A percentile compares a stretch with the other conserved stretches of the same genome.
Evolutionary conservation across 2,329 filamentous ascomycete species (phyloP).

Genomic region (Aureobasidium musti): DNA sequence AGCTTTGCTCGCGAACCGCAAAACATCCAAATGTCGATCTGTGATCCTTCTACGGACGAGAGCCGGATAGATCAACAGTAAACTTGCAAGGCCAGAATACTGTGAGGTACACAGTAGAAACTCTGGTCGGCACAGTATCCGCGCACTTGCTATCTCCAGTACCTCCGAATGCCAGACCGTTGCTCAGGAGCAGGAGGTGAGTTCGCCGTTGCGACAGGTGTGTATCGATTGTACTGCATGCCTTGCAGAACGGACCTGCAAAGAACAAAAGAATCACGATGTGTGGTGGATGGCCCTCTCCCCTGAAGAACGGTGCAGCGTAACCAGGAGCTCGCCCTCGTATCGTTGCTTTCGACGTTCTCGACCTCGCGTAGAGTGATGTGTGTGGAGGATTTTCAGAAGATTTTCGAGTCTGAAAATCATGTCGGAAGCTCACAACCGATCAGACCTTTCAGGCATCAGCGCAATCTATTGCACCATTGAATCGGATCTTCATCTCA

Average conservation of each 20-base stretch:
- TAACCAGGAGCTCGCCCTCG: background rate
- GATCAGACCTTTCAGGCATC: background rate
- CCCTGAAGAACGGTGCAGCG: constrained; percentile 20
- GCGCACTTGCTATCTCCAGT: constrained; percentile 1
- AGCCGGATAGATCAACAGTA: background rate
- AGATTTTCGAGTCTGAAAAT: constrained; percentile 1
- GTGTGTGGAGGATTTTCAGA: constrained; percentile 15
- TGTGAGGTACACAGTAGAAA: background rate
- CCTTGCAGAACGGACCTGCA: constrained; percentile 1
- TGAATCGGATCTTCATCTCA: constrained; percentile 4
- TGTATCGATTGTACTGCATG: constrained; percentile 2
- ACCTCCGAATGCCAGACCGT: background rate
- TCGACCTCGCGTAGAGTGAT: background rate
- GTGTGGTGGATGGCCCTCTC: background rate
- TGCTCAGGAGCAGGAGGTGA: constrained; percentile 28
- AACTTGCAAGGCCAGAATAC: background rate
- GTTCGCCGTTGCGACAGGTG: constrained; percentile 22
- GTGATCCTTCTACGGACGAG: background rate
- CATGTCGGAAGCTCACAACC: background rate
- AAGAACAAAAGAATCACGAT: constrained; percentile 6
- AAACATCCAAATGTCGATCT: background rate
- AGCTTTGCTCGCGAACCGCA: constrained; percentile 12
- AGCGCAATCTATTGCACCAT: constrained; percentile 4
- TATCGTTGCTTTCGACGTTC: constrained; percentile 14
- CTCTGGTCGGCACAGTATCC: background rate